Conservation (phyloP, 805 yeast species). For the Tetrapisispora arboricola region DNA sequence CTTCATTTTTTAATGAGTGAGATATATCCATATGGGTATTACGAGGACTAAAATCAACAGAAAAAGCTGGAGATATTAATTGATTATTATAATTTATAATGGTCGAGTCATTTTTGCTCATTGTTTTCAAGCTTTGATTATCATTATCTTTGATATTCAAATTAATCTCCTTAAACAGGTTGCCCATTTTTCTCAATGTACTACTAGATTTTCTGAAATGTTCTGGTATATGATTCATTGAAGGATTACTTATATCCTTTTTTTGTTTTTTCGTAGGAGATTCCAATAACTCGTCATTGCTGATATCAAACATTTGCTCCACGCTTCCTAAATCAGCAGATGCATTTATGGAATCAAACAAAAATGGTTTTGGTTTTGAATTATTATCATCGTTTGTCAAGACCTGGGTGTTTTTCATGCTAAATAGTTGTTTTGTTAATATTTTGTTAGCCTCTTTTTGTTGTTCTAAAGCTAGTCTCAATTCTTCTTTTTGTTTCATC, state of each 20-base stretch:
- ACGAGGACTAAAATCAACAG: slow-evolving; percentile 3
- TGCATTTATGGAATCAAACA: neutral
- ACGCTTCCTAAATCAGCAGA: neutral
- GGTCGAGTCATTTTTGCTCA: slow-evolving; percentile 2
- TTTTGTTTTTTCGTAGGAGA: slow-evolving; percentile 3
- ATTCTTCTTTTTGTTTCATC: slow-evolving; percentile 24
- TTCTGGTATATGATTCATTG: neutral
- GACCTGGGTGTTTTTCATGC: slow-evolving; percentile 22
- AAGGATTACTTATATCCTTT: neutral
- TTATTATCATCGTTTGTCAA: slow-evolving; percentile 2
- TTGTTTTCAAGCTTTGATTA: neutral
- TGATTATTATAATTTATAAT: slow-evolving; percentile 3
- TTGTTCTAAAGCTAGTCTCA: slow-evolving; percentile 22
- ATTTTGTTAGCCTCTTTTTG: slow-evolving; percentile 25
- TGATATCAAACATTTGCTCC: neutral
- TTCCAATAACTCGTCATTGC: neutral
- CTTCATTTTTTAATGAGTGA: neutral
- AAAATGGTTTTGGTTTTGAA: slow-evolving; percentile 9
- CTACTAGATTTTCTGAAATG: slow-evolving; percentile 3
- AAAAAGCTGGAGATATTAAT: slow-evolving; percentile 4
- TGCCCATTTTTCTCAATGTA: slow-evolving; percentile 3
- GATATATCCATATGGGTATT: neutral
- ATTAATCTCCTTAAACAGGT: slow-evolving; percentile 1
- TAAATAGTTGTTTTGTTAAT: slow-evolving; percentile 21
- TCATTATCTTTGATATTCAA: neutral